Conservation (phyloP, 1,284 basidiomycete species). For the Tilletia caries region DNA sequence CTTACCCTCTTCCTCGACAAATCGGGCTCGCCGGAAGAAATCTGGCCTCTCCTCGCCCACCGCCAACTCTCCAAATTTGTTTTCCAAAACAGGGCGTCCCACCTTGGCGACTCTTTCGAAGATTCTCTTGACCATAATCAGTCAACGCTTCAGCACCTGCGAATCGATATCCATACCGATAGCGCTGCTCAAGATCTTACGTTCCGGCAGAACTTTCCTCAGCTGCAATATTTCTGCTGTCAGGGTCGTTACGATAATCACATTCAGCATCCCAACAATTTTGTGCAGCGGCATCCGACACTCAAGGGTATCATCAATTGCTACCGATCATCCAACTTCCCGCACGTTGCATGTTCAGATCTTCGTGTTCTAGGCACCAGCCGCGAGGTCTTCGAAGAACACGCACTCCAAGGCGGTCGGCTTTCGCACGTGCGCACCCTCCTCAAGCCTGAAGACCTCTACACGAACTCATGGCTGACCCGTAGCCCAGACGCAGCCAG, state of each 20-base stretch:
- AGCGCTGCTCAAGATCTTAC: background rate
- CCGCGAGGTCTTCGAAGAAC: background rate
- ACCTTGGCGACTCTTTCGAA: background rate
- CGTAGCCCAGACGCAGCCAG: background rate
- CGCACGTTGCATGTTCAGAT: background rate
- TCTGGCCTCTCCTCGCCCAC: background rate
- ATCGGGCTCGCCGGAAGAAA: background rate
- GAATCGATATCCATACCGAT: background rate
- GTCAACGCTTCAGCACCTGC: background rate
- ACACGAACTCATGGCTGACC: background rate
- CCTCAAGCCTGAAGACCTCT: too few relatives aligned
- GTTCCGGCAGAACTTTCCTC: background rate
- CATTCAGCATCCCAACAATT: background rate
- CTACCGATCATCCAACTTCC: background rate
- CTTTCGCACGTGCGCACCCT: background rate
- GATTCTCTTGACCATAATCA: background rate
- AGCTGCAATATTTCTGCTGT: background rate
- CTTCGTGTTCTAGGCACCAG: background rate
- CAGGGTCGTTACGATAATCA: background rate
- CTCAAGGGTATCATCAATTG: too few relatives aligned
- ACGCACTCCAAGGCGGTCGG: background rate
- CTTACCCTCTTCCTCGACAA: background rate
- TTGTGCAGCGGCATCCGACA: background rate
- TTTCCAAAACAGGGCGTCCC: background rate
- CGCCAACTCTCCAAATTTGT: background rate